These are phyloP conservation scores for Metarhizium brunneum DNA, from an alignment of 2,329 filamentous ascomycete species.

Conservation along the genomic window DNA sequence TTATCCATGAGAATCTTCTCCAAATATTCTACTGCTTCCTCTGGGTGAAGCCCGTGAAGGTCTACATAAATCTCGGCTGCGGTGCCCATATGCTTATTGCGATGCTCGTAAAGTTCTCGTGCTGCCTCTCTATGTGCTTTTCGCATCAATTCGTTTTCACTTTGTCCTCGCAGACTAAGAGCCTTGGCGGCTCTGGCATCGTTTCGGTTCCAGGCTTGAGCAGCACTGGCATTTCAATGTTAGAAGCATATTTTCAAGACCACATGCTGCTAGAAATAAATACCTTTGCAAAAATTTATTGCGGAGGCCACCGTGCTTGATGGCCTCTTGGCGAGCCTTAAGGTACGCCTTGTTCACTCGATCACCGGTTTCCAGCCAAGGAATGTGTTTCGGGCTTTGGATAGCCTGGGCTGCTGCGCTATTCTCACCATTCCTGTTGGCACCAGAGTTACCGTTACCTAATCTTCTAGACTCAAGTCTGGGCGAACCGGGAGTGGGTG, in stretches of 20 bases:
- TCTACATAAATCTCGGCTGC: slow-evolving; percentile 79
- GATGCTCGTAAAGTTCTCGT: slow-evolving; percentile 83
- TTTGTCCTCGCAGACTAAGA: slow-evolving; percentile 85
- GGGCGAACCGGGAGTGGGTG: slow-evolving; percentile 56
- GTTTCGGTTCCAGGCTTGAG: slow-evolving; percentile 97
- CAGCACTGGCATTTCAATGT: slow-evolving; percentile 50
- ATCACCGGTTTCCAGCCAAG: slow-evolving; percentile 91
- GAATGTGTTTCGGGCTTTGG: slow-evolving; percentile 79
- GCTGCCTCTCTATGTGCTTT: slow-evolving; percentile 95
- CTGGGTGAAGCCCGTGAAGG: slow-evolving; percentile 94
- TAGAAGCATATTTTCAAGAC: neutral
- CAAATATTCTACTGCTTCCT: slow-evolving; percentile 92
- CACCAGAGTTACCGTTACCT: neutral
- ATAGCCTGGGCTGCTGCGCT: slow-evolving; percentile 77
- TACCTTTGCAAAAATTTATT: slow-evolving; percentile 97
- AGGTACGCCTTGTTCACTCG: slow-evolving; percentile 88
- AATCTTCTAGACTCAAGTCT: slow-evolving; percentile 44
- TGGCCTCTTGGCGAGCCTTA: slow-evolving; percentile 89
- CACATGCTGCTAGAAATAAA: slow-evolving; percentile 10
- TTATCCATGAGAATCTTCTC: slow-evolving; percentile 83
- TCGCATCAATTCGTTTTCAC: slow-evolving; percentile 94
- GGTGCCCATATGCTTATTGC: slow-evolving; percentile 59
- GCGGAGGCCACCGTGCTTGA: slow-evolving; percentile 90
- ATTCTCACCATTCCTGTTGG: slow-evolving; percentile 53
- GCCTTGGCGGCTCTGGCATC: slow-evolving; percentile 94